Evolutionary conservation across 306 rosid genomes (phyloP), one percentile per base, ranked within the genome.

Genomic region (Albizia julibrissin): DNA sequence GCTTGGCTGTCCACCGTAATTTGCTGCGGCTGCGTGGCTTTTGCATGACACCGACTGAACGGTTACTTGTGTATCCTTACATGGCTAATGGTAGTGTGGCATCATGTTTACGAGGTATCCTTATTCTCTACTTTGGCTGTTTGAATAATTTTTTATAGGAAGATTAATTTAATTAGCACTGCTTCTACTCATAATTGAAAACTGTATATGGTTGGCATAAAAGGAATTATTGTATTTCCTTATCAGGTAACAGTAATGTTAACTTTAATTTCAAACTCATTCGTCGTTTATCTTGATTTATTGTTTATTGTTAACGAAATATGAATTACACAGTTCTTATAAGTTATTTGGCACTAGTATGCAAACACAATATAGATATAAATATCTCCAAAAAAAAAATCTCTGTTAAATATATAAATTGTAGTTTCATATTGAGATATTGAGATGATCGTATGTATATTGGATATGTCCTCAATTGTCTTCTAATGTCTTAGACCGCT

Each of bases 21-120:
- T 68, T 84, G 74, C 84, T 84, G 33, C 84, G 81, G 47, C 80
- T 84, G 49, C 66, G 1, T 54, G 87, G 87, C 9, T 84, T 84
- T 37, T 84, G 87, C 78, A 68, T 56, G 69, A 79, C 87, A 18
- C 44, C 74, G 13, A 79, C 84, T 33, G 87, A 84, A 68, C 67
- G 84, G 29, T 74, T 84, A 78, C 59, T 52, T 19, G 59, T 52
- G 59, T 52, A 52, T 52, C 59, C 64, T 56, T n/a, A 2, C 64
- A 56, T 84, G 87, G 8, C 2, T 16, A 84, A 84, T 18, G 87
- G 83, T 42, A 80, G 79, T 24, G 79, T 76, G 49, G 79, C 79
- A 58, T 76, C 79, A 7, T 76, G 79, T 39, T 58, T 76, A 59
- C 79, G 56, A 76, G 79, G 79, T 76, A 76, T 26, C 13, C 31